Evolutionary conservation across 208 protist species (phyloP).

Genomic region (Trypanosoma rangeli): DNA sequence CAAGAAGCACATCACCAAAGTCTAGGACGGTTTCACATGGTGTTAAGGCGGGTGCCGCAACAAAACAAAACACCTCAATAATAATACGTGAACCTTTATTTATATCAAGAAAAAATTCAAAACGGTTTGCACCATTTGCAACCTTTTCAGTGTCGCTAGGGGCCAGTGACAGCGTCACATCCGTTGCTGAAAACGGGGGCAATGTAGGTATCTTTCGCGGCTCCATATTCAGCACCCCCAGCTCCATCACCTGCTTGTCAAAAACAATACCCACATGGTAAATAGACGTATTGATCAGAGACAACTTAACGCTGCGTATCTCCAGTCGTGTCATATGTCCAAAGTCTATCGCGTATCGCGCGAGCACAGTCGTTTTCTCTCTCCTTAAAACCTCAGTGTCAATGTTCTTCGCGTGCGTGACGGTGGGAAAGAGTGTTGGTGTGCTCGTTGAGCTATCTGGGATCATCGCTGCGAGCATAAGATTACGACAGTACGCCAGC

Average conservation of each 20-base stretch:
- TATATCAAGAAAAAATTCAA: slow-evolving; percentile 85
- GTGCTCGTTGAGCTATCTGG: background rate
- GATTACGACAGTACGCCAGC: slow-evolving; percentile 53
- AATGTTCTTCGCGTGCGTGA: background rate
- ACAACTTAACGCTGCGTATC: slow-evolving; percentile 67
- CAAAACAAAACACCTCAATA: slow-evolving; percentile 86
- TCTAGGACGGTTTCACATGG: slow-evolving; percentile 64
- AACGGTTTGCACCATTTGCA: slow-evolving; percentile 45
- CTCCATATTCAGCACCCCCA: slow-evolving; percentile 60
- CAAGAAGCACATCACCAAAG: slow-evolving; percentile 90
- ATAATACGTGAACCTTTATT: slow-evolving; percentile 82
- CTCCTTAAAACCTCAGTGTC: slow-evolving; percentile 1
- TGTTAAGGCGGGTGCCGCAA: slow-evolving; percentile 87
- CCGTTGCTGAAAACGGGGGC: slow-evolving; percentile 41
- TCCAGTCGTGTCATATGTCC: slow-evolving; percentile 92
- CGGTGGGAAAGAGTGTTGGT: background rate
- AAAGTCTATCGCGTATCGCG: slow-evolving; percentile 93
- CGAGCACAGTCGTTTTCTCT: slow-evolving; percentile 49
- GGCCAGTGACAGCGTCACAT: slow-evolving; percentile 61
- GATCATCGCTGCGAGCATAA: slow-evolving; percentile 12
- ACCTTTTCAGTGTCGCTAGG: slow-evolving; percentile 29
- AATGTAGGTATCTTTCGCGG: slow-evolving; percentile 82
- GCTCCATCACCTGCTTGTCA: slow-evolving; percentile 69
- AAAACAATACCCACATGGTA: slow-evolving; percentile 68
- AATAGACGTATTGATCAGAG: slow-evolving; percentile 85